Percentiles rank a stretch among this genome's conserved stretches.
These are phyloP conservation scores for Hanseniaspora uvarum DNA, from an alignment of 1,139 yeast species.

Conservation along the genomic window DNA sequence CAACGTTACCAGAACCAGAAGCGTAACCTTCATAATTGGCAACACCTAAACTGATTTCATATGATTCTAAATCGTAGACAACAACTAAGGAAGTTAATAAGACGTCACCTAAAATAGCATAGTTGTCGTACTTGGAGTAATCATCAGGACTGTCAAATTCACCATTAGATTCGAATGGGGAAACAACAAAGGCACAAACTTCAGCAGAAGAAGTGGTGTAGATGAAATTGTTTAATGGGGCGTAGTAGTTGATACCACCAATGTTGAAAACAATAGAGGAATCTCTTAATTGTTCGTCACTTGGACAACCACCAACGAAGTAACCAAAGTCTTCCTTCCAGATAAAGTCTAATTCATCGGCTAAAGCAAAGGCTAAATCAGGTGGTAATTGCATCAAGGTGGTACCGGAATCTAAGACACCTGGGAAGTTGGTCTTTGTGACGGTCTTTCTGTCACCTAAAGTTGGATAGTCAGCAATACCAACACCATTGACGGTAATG, in stretches of 20 bases:
- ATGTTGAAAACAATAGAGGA: constrained; percentile 34
- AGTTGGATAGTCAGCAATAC: constrained; percentile 28
- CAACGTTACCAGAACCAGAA: constrained; percentile 37
- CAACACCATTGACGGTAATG: constrained; percentile 36
- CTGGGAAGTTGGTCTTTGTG: constrained; percentile 23
- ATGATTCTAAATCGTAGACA: constrained; percentile 63
- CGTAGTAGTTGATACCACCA: constrained; percentile 41
- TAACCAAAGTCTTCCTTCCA: constrained; percentile 16
- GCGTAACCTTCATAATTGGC: constrained; percentile 32
- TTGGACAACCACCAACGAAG: constrained; percentile 18
- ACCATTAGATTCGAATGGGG: constrained; percentile 26
- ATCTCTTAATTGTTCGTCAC: constrained; percentile 1
- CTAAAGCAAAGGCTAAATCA: constrained; percentile 15
- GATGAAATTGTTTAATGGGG: constrained; percentile 39
- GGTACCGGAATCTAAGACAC: constrained; percentile 19
- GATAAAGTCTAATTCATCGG: constrained; percentile 17
- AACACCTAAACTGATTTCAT: constrained; percentile 59
- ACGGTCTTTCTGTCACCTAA: constrained; percentile 23
- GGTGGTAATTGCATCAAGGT: constrained; percentile 18
- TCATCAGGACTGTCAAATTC: constrained; percentile 17
- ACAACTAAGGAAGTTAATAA: constrained; percentile 64
- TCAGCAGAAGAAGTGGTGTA: constrained; percentile 20
- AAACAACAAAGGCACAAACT: constrained; percentile 33
- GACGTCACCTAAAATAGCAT: constrained; percentile 55
- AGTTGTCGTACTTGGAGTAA: constrained; percentile 11